Evolutionary conservation across 805 yeast genomes (phyloP).

Genomic region (Helenozyma rhizophorensis): DNA sequence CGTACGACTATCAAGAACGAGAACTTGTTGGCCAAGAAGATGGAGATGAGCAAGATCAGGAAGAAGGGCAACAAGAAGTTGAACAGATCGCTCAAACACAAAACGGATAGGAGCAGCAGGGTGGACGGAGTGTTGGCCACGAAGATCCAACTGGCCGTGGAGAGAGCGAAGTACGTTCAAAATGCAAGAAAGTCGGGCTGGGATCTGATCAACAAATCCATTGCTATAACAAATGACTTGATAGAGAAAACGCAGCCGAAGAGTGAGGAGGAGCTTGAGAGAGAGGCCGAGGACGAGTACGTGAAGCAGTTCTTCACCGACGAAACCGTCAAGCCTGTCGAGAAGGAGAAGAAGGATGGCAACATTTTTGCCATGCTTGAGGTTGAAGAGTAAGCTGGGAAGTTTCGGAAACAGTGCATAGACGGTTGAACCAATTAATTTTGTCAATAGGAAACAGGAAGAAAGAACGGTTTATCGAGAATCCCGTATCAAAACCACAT

Average conservation of each 20-base stretch:
- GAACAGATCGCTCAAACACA: slow-evolving; percentile 27
- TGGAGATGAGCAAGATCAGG: slow-evolving; percentile 36
- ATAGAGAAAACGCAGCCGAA: neutral
- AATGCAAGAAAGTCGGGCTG: slow-evolving; percentile 64
- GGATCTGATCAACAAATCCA: slow-evolving; percentile 59
- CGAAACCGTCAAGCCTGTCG: slow-evolving; percentile 4
- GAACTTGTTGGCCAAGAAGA: slow-evolving; percentile 52
- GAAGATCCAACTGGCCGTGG: slow-evolving; percentile 61
- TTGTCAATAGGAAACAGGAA: too few relatives aligned
- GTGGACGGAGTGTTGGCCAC: slow-evolving; percentile 53
- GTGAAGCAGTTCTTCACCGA: slow-evolving; percentile 26
- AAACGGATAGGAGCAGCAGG: slow-evolving; percentile 46
- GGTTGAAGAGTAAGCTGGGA: slow-evolving; percentile 23
- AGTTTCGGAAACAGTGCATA: too few relatives aligned
- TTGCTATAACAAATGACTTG: slow-evolving; percentile 25
- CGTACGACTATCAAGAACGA: slow-evolving; percentile 67
- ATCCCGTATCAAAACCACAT: too few relatives aligned
- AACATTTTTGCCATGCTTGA: slow-evolving; percentile 37
- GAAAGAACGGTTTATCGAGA: too few relatives aligned
- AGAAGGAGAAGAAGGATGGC: slow-evolving; percentile 8
- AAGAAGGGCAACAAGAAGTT: slow-evolving; percentile 30
- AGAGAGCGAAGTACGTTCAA: slow-evolving; percentile 60
- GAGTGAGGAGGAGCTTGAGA: slow-evolving; percentile 23
- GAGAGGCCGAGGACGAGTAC: slow-evolving; percentile 33
- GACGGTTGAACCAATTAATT: too few relatives aligned